phyloP scores from a whole-genome alignment of 768 basidiomycete species.

The Boletus tylopilopsis region DNA sequence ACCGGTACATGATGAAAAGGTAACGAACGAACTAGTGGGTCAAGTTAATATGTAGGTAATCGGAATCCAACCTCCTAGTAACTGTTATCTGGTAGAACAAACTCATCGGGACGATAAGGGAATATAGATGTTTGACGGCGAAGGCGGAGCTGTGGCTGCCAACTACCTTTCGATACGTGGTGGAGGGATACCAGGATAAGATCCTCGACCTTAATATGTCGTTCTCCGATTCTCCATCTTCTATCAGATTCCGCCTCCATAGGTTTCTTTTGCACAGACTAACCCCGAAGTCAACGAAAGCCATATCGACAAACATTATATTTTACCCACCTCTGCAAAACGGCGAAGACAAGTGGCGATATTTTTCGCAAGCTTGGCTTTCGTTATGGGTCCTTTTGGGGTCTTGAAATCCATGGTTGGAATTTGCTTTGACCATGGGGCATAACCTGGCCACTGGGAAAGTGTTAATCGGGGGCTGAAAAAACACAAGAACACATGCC shows the following conservation, averaged over 20 bases:
- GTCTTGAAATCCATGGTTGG: conserved; percentile 79
- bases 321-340: conserved; percentile 52
- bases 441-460: conserved; percentile 74
- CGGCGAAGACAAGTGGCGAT: conserved; percentile 72
- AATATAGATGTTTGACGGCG: not conserved
- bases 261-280: conserved; percentile 48
- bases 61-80: not conserved
- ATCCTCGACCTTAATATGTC: conserved; percentile 59
- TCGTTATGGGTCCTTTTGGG: conserved; percentile 74
- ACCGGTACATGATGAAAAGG: too few relatives aligned
- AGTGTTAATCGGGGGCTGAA: not conserved
- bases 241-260: conserved; percentile 64
- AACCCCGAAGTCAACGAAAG: conserved; percentile 7
- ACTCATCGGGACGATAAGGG: conserved; percentile 2
- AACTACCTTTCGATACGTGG: conserved; percentile 78
- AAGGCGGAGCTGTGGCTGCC: conserved; percentile 76
- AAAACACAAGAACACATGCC: conserved; percentile 36
- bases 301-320: not conserved
- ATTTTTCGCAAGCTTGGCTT: conserved; percentile 73
- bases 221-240: conserved; percentile 58
- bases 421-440: conserved; percentile 76
- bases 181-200: conserved; percentile 74
- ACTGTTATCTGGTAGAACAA: not conserved
- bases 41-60: not conserved
- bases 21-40: too few relatives aligned